A percentile compares a stretch with the other conserved stretches of the same genome.
Evolutionary conservation across 2,329 filamentous ascomycete genomes (phyloP).

Genomic region (Pseudocercospora crystallina): DNA sequence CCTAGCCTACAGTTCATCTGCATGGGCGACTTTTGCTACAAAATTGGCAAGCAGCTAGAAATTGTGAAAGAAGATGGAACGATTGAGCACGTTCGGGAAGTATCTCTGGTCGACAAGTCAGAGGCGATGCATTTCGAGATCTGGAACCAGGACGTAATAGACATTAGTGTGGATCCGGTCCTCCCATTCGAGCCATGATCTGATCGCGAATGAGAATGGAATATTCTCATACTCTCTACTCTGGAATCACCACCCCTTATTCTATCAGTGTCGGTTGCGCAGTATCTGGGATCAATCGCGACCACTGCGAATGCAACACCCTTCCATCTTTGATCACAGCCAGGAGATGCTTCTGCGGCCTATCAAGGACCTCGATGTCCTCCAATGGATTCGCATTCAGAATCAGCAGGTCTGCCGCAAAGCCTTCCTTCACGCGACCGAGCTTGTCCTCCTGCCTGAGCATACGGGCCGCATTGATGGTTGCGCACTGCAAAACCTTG

Average conservation of each 20-base stretch:
- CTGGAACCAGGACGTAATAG: constrained; percentile 44
- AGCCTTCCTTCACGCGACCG: constrained; percentile 53
- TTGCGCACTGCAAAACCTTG: constrained; percentile 53
- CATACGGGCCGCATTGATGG: constrained; percentile 54
- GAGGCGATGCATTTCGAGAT: constrained; percentile 46
- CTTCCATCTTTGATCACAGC: constrained; percentile 58
- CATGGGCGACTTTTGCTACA: constrained; percentile 40
- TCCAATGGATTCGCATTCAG: constrained; percentile 55
- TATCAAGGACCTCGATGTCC: constrained; percentile 54
- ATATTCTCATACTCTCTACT: background rate
- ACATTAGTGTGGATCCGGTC: constrained; percentile 29
- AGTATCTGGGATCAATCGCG: constrained; percentile 27
- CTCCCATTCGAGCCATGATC: constrained; percentile 17
- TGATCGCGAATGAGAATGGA: too few relatives aligned
- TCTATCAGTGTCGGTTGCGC: constrained; percentile 19
- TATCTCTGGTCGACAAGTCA: constrained; percentile 36
- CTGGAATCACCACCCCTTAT: background rate
- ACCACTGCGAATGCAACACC: constrained; percentile 41
- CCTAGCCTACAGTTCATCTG: constrained; percentile 40
- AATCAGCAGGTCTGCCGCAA: constrained; percentile 55
- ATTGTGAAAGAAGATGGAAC: constrained; percentile 25
- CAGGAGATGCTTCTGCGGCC: constrained; percentile 49
- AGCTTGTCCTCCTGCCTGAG: constrained; percentile 48
- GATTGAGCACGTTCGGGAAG: constrained; percentile 24
- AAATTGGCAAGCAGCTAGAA: constrained; percentile 31